Conservation (phyloP, 1,139 yeast genomes). For the Eremothecium cymbalariae region DNA sequence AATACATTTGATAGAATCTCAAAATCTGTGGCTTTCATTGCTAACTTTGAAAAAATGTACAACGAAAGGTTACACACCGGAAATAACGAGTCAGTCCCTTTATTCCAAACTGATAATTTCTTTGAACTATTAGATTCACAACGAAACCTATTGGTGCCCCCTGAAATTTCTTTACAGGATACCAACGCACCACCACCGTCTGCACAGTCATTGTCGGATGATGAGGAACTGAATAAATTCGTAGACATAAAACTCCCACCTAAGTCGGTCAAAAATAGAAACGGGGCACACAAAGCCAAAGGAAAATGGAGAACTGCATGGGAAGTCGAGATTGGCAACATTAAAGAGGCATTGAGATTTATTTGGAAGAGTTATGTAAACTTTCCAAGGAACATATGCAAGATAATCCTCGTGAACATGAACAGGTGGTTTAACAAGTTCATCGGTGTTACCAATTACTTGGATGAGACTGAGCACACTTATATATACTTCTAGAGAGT, state of each 20-base stretch:
- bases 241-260: conserved; percentile 25
- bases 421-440: conserved; percentile 66
- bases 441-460: conserved; percentile 42
- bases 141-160: too few relatives aligned
- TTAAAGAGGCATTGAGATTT: conserved; percentile 57
- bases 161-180: too few relatives aligned
- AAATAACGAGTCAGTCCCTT: conserved; percentile 17
- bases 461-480: conserved; percentile 28
- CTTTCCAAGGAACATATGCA: conserved; percentile 58
- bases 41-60: conserved; percentile 57
- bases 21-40: conserved; percentile 69
- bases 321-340: conserved; percentile 46
- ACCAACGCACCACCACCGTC: too few relatives aligned
- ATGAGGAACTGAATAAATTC: too few relatives aligned
- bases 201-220: too few relatives aligned
- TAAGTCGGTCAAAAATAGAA: conserved; percentile 13
- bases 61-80: conserved; percentile 25
- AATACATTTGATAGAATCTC: conserved; percentile 90
- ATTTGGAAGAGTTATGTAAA: conserved; percentile 58
- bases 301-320: conserved; percentile 36
- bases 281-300: conserved; percentile 11
- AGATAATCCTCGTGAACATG: conserved; percentile 41
- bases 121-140: conserved; percentile 27
- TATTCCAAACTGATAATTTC: conserved; percentile 28
- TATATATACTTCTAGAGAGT: too few relatives aligned